Evolutionary conservation across 768 basidiomycete species (phyloP), one percentile per base, ranked within the genome.

Genomic region (Boletus edulis): DNA sequence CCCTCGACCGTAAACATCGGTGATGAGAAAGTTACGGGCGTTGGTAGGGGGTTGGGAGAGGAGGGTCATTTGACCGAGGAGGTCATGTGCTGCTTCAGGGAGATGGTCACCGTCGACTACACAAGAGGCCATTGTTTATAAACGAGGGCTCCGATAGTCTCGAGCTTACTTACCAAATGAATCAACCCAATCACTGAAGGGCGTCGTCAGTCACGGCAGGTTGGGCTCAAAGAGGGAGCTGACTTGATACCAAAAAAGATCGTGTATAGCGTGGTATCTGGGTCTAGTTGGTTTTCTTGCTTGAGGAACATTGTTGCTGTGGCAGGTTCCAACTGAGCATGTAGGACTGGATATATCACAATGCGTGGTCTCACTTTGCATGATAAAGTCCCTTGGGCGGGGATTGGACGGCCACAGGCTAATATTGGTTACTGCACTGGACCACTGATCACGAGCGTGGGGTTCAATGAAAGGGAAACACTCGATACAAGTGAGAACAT

Each of bases 231-330:
- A 20, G 42, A 27, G n/a, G 12, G 17, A 14, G 17, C 77, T 50
- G 51, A 80, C 79, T 81, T 82, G 52, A 81, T 83, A 11, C 81
- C 81, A 55, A 82, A 81, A 62, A 83, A 83, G 10, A 79, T 61
- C 2, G 74, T 73, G 50, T 81, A 83, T 8, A 83, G 66, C 4
- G 81, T 81, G 3, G 77, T 78, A 2, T 68, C 63, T 0, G 81
- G 74, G 56, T 81, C 70, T 7, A 82, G 67, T 0, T 68, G 49
- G 56, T 83, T 68, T 1, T 67, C 66, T 55, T 81, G 81, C n/a
- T 68, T 57, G 20, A 82, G 59, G 59, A 81, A 82, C 3, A 63
- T 73, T 10, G 67, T 54, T 43, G 76, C 80, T 83, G 34, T 24
- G 1, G n/a, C 38, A 24, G 40, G 10, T 1, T 13, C 27, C 32